Base-by-base conservation (phyloP, 441 rosid species). In the Brassica hybrid region DNA sequence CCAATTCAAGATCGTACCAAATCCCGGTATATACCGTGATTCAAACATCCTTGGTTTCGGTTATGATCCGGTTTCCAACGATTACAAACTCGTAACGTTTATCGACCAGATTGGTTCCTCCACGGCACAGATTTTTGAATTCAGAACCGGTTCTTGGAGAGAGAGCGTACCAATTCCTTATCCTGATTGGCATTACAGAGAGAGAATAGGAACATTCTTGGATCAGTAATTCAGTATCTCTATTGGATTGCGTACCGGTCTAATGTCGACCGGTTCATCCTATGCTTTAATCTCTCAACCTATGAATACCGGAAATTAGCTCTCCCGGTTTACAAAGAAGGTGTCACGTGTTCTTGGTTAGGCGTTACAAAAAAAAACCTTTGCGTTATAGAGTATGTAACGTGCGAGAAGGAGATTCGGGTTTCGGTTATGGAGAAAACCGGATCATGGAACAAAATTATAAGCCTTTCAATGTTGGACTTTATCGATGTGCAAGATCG, bases 171-270 rank as follows among this genome's bases (percentile, higher is more conserved):
- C 4, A 56, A 58, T 79, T 74, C 63, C 82, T 64, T 10, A 6
- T 19, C 75, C 82, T 11, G 34, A 74, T 74, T 79, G 79, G 79
- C 45, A 79, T 58, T 79, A 79, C 71, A 79, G 75, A 74, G 75
- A 69, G 25, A 74, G 68, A 41, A 16, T 7, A 17, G 75, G 82
- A 64, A 69, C 67, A 2, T 69, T 69, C 36, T 64, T 79, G 67
- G 48, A 74, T n/a, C n/a, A n/a, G n/a, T n/a, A n/a, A n/a, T n/a
- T 4, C 71, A 73, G 11, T 21, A 6, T 32, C 10, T 79, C 13
- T 69, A 79, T 19, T 79, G 82, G 82, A 69, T 74, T 69, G 82
- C 82, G 5, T 79, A 79, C 72, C 23, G 63, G 72, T 69, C 72
- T 56, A 69, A 10, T 69, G 21, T 7, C 0, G 72, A 79, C 57